These are phyloP conservation scores for Alternaria dauci DNA, from an alignment of 2,329 filamentous ascomycete genomes.

Conservation along the genomic window DNA sequence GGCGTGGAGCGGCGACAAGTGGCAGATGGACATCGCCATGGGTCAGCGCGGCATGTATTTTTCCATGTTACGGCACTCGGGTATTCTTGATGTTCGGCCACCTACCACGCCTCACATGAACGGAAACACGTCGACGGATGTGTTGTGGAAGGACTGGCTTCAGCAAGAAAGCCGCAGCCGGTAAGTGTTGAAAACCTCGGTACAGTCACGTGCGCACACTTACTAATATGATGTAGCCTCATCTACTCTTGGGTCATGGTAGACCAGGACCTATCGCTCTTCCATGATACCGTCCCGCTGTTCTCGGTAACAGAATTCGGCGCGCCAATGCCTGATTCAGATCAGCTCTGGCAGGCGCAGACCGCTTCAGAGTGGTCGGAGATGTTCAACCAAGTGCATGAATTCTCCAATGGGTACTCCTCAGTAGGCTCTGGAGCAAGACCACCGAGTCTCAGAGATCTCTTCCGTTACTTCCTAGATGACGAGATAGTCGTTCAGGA, in stretches of 20 bases:
- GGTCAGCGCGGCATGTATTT: conserved; percentile 77
- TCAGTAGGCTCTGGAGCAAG: conserved; percentile 62
- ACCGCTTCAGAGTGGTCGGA: conserved; percentile 67
- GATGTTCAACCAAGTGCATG: conserved; percentile 67
- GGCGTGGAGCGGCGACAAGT: conserved; percentile 78
- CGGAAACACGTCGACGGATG: conserved; percentile 55
- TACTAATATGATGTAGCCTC: conserved; percentile 57
- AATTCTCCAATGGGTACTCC: conserved; percentile 62
- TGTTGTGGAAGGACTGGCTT: conserved; percentile 71
- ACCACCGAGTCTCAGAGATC: conserved; percentile 67
- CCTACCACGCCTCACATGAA: conserved; percentile 57
- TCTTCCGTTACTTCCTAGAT: conserved; percentile 73
- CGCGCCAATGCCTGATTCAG: conserved; percentile 69
- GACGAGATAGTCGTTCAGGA: conserved; percentile 65
- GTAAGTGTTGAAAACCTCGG: conserved; percentile 52
- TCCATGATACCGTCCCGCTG: conserved; percentile 55
- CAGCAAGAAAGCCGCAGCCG: conserved; percentile 70
- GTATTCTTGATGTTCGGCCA: conserved; percentile 66
- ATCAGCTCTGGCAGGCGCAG: conserved; percentile 69
- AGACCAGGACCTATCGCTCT: conserved; percentile 67
- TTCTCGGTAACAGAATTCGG: conserved; percentile 72
- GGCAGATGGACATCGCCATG: conserved; percentile 80
- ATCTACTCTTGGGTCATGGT: conserved; percentile 81
- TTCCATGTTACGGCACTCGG: conserved; percentile 74
- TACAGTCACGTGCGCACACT: conserved; percentile 29